Conservation (phyloP, 805 yeast species). For the Cyberlindnera mycetangii region DNA sequence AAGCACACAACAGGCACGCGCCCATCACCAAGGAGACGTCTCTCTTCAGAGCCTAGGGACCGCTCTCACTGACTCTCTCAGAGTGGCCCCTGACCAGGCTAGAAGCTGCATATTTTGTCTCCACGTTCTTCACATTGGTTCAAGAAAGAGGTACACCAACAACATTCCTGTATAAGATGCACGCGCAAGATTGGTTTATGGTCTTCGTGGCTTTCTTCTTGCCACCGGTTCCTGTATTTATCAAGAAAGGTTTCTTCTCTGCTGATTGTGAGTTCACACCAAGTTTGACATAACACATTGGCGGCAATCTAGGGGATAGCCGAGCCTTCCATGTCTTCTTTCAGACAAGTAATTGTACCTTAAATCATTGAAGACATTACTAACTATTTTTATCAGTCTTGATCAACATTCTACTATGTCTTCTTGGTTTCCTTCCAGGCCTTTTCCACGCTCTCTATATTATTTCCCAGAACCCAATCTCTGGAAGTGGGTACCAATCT, state of each 20-base stretch:
- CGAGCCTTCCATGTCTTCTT: no score
- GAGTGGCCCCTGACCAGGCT: neutral
- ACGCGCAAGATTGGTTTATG: conserved; percentile 55
- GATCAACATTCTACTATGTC: conserved; percentile 57
- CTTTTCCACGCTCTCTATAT: conserved; percentile 66
- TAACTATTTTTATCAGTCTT: conserved; percentile 30
- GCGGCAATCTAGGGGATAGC: neutral
- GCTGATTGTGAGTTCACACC: conserved; percentile 42
- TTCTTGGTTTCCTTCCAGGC: conserved; percentile 70
- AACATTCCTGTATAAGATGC: conserved; percentile 22
- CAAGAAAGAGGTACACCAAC: no score
- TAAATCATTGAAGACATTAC: neutral
- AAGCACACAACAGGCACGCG: neutral
- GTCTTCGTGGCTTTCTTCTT: conserved; percentile 65
- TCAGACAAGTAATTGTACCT: neutral
- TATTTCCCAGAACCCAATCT: conserved; percentile 52
- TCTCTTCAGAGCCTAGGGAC: neutral
- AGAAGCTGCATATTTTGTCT: no score
- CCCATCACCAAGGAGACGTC: neutral
- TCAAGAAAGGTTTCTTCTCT: conserved; percentile 60
- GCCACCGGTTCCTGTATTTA: conserved; percentile 70
- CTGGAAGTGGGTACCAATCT: conserved; percentile 24
- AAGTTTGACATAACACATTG: neutral
- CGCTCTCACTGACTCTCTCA: neutral
- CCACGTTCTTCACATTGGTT: no score